Conservation (phyloP, 176 grass and related monocot genomes). For the Microstegium vimineum region DNA sequence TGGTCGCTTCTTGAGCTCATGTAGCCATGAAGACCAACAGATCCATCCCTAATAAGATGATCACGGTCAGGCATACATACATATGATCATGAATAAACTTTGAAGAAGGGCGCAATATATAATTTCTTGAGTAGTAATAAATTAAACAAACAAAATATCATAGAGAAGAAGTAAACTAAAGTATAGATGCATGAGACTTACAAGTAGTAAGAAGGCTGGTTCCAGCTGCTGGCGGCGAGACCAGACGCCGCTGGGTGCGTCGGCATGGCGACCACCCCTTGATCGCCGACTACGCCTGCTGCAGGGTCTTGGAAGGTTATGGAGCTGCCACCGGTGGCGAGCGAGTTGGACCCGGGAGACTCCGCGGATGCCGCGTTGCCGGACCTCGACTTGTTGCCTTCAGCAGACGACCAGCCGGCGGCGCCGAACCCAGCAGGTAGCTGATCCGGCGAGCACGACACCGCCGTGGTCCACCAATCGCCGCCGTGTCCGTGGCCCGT, state of each 20-base stretch:
- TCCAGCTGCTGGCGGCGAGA: slow-evolving; percentile 34
- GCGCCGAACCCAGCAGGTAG: neutral
- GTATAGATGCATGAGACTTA: slow-evolving; percentile 36
- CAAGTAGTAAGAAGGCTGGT: slow-evolving; percentile 60
- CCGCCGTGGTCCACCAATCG: slow-evolving; percentile 34
- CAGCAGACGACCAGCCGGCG: slow-evolving; percentile 1
- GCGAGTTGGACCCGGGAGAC: slow-evolving; percentile 28
- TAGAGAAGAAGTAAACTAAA: neutral
- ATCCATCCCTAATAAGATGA: slow-evolving; percentile 17
- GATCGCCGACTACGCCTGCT: slow-evolving; percentile 8
- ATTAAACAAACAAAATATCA: neutral
- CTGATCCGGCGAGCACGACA: slow-evolving; percentile 29
- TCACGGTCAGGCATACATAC: neutral
- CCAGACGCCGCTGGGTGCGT: neutral
- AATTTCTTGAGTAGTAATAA: neutral
- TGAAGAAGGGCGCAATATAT: neutral
- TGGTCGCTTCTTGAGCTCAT: slow-evolving; percentile 30
- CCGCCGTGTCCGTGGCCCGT: neutral
- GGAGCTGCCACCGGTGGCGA: slow-evolving; percentile 37
- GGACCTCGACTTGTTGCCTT: slow-evolving; percentile 28
- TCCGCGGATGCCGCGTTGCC: slow-evolving; percentile 11
- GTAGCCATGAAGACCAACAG: slow-evolving; percentile 17
- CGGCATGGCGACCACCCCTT: neutral
- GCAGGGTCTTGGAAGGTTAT: slow-evolving; percentile 49
- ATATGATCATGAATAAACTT: neutral